phyloP scores from a whole-genome alignment of 495 filamentous ascomycete genomes.

The Poronia punctata region DNA sequence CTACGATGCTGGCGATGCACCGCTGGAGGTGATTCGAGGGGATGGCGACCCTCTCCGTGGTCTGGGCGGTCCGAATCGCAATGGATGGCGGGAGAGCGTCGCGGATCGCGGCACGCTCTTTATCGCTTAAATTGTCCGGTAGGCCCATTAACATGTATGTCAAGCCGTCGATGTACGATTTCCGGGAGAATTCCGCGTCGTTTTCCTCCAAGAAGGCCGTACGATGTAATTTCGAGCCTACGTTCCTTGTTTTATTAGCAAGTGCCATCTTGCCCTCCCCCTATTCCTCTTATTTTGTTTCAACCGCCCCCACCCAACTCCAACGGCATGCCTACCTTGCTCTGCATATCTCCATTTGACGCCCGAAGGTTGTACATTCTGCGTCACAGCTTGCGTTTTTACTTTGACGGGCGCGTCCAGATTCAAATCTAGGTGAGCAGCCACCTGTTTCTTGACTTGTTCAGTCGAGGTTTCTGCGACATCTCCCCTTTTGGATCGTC shows the following conservation, averaged over 20 bases:
- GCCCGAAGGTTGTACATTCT: slow-evolving; percentile 6
- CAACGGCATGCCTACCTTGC: slow-evolving; percentile 20
- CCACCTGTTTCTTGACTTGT: no score
- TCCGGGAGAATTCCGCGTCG: slow-evolving; percentile 45
- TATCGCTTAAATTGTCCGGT: slow-evolving; percentile 48
- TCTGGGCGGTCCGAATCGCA: slow-evolving; percentile 11
- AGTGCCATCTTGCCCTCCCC: no score
- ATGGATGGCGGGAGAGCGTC: slow-evolving; percentile 35
- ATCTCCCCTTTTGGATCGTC: no score
- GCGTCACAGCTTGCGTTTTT: slow-evolving; percentile 2
- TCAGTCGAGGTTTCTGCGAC: no score
- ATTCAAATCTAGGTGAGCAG: no score
- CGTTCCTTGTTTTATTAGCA: no score
- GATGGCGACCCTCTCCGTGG: slow-evolving; percentile 4
- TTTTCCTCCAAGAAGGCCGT: slow-evolving; percentile 17
- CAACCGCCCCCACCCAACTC: neutral
- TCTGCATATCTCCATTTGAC: slow-evolving; percentile 27
- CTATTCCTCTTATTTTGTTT: neutral
- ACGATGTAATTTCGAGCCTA: slow-evolving; percentile 20
- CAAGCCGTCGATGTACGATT: slow-evolving; percentile 59
- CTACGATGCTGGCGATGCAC: slow-evolving; percentile 46
- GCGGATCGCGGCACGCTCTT: slow-evolving; percentile 39
- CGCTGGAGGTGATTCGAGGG: slow-evolving; percentile 39
- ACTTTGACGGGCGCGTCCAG: slow-evolving; percentile 10
- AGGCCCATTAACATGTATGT: slow-evolving; percentile 61